Evolutionary conservation across 108 stramenopile genomes (phyloP), one percentile per base, ranked within the genome.

Genomic region (Nitzschia sp.): DNA sequence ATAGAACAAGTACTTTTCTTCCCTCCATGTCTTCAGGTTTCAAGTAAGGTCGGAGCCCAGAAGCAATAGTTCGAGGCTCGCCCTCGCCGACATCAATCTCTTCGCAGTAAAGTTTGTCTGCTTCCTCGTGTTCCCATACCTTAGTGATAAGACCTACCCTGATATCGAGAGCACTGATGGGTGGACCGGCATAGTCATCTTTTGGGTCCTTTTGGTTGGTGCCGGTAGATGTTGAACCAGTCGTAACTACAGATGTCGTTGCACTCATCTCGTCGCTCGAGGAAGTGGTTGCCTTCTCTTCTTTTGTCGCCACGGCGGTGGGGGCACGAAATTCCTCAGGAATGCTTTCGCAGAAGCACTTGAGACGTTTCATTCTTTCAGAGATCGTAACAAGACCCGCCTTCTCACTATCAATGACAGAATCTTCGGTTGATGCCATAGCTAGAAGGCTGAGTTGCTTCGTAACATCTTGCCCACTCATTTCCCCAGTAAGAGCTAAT

Each of bases 41-140:
- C 78, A 91, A 78, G 81, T 91, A 94, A 38, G 96, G 93, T 45
- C 82, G 71, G 2, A 99, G 81, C 27, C 99, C 99, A 22, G 97
- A 97, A 5, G 97, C 97, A 70, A 99, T 94, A 28, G 55, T 69
- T 45, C 99, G 88, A 27, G 92, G 90, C 53, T 89, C 85, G 36
- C 78, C 96, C 75, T 98, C 97, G 34, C 99, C 99, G 1, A 97
- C 87, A 72, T 99, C 97, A 48, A 99, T 96, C 72, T 98, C 96
- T 80, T 99, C 98, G 77, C 98, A 98, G 76, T 88, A 98, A 0
- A 99, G 86, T 73, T 99, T 98, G 53, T 99, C 99, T 17, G 96
- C 82, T 66, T 96, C 97, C 19, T 81, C 80, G 75, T 99, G 99
- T 45, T 91, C 81, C 97, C 98, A 98, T 30, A 96, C 97, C 66